Conservation (phyloP, 371 early-diverging fungal species). For the Mortierella sp. region DNA sequence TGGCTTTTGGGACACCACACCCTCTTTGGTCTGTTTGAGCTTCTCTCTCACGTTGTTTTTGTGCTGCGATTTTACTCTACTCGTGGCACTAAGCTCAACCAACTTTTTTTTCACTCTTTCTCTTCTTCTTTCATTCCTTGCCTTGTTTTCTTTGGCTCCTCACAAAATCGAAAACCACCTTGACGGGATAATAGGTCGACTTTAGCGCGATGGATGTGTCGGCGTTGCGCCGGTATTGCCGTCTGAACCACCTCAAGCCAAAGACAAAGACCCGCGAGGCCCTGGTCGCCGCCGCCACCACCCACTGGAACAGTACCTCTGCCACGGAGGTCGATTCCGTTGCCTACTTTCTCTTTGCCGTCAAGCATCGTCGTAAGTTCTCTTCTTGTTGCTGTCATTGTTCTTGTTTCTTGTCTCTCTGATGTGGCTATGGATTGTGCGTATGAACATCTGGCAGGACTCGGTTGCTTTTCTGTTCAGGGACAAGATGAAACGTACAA, state of each 20-base stretch:
- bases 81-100: neutral
- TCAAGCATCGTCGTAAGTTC: constrained; percentile 54
- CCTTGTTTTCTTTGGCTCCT: neutral
- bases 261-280: constrained; percentile 41
- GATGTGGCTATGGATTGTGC: neutral
- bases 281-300: constrained; percentile 32
- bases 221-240: constrained; percentile 51
- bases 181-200: constrained; percentile 34
- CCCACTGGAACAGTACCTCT: constrained; percentile 33
- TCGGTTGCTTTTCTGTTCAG: neutral
- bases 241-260: constrained; percentile 53
- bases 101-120: neutral
- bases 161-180: neutral
- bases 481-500: neutral
- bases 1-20: neutral
- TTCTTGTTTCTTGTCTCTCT: neutral
- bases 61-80: neutral
- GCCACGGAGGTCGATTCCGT: constrained; percentile 49
- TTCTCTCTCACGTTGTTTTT: neutral
- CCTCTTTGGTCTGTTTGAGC: neutral
- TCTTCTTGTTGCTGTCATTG: neutral
- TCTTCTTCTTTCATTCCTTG: neutral
- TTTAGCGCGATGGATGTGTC: constrained; percentile 32
- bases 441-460: too few species aligned
- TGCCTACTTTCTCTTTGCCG: constrained; percentile 54